Conservation (phyloP, 2,329 filamentous ascomycete genomes). For the Alternaria tenuissima region DNA sequence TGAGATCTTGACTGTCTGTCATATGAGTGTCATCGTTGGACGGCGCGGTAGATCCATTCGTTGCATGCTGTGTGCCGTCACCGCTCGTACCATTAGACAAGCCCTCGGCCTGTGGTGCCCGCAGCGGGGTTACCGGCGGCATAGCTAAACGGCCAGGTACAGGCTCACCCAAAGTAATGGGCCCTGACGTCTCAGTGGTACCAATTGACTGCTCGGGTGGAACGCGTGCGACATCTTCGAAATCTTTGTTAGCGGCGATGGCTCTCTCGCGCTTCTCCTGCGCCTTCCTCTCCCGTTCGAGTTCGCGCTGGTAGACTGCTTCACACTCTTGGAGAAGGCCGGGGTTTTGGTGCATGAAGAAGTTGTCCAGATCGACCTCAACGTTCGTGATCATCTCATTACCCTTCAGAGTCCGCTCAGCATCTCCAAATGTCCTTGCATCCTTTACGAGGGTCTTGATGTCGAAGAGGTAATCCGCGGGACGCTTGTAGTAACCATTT, state of each 20-base stretch:
- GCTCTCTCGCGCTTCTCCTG: conserved; percentile 61
- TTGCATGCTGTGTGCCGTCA: conserved; percentile 41
- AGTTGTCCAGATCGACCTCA: conserved; percentile 84
- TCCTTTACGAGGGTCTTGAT: conserved; percentile 87
- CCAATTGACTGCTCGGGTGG: conserved; percentile 53
- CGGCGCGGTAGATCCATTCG: conserved; percentile 54
- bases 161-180: conserved; percentile 67
- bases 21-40: conserved; percentile 57
- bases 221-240: conserved; percentile 52
- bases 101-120: conserved; percentile 57
- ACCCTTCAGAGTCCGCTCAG: conserved; percentile 81
- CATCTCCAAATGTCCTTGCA: conserved; percentile 81
- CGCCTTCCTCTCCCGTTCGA: conserved; percentile 68
- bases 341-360: conserved; percentile 67
- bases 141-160: conserved; percentile 61
- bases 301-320: conserved; percentile 74
- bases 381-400: conserved; percentile 94
- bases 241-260: conserved; percentile 49
- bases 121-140: conserved; percentile 55
- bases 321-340: conserved; percentile 73
- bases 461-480: conserved; percentile 87
- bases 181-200: conserved; percentile 55
- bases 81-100: conserved; percentile 66
- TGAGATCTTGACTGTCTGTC: conserved; percentile 53
- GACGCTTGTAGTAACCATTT: conserved; percentile 93